These are phyloP conservation scores for Fagus sylvatica DNA, from an alignment of 306 rosid species.

Conservation along the genomic window DNA sequence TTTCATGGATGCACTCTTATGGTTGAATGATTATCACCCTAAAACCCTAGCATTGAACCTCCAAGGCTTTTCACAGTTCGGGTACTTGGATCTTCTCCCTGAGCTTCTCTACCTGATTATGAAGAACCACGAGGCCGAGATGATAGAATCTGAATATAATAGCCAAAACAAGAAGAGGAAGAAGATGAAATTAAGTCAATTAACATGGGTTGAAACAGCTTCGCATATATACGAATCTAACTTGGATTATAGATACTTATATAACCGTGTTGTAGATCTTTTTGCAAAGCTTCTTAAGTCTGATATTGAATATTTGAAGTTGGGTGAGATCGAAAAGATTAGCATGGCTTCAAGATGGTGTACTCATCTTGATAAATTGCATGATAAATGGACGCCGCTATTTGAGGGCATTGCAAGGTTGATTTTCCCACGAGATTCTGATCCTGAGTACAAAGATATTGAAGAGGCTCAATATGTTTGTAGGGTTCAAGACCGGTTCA, in stretches of 20 bases:
- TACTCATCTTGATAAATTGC: background rate
- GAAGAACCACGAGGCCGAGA: too few species aligned
- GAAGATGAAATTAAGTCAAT: background rate
- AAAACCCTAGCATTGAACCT: too few species aligned
- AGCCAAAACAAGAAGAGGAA: background rate
- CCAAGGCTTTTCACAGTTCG: too few species aligned
- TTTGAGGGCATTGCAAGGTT: background rate
- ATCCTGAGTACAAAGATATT: background rate
- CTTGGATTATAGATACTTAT: background rate
- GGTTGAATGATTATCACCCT: too few species aligned
- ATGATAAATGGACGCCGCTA: background rate
- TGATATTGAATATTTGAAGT: background rate
- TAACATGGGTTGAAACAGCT: background rate
- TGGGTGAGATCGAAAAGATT: background rate
- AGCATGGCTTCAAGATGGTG: background rate
- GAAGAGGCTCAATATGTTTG: background rate
- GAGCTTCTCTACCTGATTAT: too few species aligned
- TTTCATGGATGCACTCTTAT: too few species aligned
- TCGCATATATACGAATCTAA: background rate
- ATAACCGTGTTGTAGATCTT: background rate
- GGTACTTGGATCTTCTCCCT: too few species aligned
- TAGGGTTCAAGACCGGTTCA: background rate
- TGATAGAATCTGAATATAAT: too few species aligned
- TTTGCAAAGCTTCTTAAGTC: background rate
- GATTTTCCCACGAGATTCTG: background rate